phyloP scores from a whole-genome alignment of 164 flowering plant genomes.

The Vitis rupestris region DNA sequence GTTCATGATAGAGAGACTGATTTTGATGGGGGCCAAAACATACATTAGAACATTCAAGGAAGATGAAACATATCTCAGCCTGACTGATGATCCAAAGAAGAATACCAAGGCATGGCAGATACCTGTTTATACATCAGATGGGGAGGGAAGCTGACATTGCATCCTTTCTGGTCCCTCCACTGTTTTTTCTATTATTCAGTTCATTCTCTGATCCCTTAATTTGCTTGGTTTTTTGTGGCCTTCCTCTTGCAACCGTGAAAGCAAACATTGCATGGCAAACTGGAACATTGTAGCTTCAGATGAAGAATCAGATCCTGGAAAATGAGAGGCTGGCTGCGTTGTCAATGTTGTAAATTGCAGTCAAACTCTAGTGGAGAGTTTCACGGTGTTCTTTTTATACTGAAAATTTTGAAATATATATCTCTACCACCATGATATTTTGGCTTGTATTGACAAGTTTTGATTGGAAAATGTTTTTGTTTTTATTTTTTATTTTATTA shows the following conservation, averaged over 20 bases:
- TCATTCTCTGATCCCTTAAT: neutral
- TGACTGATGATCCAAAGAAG: conserved; percentile 93
- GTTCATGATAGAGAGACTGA: conserved; percentile 90
- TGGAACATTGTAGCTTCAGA: neutral
- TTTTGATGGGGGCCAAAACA: conserved; percentile 80
- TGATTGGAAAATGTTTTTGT: no score
- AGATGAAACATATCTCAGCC: conserved; percentile 70
- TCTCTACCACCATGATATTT: no score
- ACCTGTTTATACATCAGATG: conserved; percentile 74
- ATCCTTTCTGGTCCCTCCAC: no score
- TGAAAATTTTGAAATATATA: no score
- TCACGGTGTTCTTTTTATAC: no score
- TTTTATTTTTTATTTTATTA: no score
- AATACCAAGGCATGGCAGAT: conserved; percentile 85
- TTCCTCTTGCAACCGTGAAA: neutral
- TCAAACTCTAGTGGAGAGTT: no score
- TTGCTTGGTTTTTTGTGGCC: neutral
- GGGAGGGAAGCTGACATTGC: conserved; percentile 35
- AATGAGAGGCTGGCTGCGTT: neutral
- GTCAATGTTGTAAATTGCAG: neutral
- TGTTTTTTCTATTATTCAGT: neutral
- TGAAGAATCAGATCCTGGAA: neutral
- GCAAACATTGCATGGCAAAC: neutral
- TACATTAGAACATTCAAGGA: conserved; percentile 78
- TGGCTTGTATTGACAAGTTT: no score